Percentiles rank a stretch among this genome's conserved stretches.
Evolutionary conservation across 208 protist genomes (phyloP).

Genomic region (Crithidia brevicula): DNA sequence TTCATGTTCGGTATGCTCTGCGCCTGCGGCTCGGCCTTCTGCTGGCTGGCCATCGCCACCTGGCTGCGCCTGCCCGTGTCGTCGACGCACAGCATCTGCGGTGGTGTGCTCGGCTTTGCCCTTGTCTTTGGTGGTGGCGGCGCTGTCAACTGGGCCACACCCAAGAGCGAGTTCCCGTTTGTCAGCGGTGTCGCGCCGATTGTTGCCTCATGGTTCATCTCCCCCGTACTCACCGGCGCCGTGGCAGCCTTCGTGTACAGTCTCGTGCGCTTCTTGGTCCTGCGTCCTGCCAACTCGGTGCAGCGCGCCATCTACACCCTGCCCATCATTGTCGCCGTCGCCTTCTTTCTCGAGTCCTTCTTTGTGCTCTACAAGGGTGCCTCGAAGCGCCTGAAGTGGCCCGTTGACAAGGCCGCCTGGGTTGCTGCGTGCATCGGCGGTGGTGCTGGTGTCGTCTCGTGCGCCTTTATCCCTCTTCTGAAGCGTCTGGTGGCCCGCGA

Average conservation of each 20-base stretch:
- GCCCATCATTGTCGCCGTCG: constrained; percentile 48
- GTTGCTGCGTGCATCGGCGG: constrained; percentile 51
- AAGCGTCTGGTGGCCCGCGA: constrained; percentile 27
- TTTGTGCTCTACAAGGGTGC: constrained; percentile 72
- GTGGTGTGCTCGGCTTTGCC: constrained; percentile 66
- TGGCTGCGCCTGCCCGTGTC: constrained; percentile 52
- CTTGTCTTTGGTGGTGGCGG: constrained; percentile 58
- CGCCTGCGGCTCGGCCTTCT: constrained; percentile 40
- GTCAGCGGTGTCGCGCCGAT: constrained; percentile 57
- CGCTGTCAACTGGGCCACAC: constrained; percentile 46
- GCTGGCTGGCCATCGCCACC: constrained; percentile 58
- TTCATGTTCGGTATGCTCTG: constrained; percentile 76
- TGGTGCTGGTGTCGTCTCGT: constrained; percentile 36
- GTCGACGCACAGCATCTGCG: constrained; percentile 72
- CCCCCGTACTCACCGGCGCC: constrained; percentile 46
- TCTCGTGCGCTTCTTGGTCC: constrained; percentile 40
- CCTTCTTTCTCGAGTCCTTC: constrained; percentile 71
- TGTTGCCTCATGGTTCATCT: constrained; percentile 70
- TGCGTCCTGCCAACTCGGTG: constrained; percentile 46
- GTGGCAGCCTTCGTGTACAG: constrained; percentile 51
- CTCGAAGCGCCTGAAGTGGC: constrained; percentile 54
- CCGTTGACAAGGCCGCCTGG: constrained; percentile 45
- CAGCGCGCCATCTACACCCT: constrained; percentile 50
- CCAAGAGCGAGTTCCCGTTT: constrained; percentile 51
- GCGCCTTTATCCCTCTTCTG: constrained; percentile 49